Percentiles rank a stretch among this genome's conserved stretches.
Conservation (phyloP, 148 eudicot genomes). For the Talinum fruticosum region DNA sequence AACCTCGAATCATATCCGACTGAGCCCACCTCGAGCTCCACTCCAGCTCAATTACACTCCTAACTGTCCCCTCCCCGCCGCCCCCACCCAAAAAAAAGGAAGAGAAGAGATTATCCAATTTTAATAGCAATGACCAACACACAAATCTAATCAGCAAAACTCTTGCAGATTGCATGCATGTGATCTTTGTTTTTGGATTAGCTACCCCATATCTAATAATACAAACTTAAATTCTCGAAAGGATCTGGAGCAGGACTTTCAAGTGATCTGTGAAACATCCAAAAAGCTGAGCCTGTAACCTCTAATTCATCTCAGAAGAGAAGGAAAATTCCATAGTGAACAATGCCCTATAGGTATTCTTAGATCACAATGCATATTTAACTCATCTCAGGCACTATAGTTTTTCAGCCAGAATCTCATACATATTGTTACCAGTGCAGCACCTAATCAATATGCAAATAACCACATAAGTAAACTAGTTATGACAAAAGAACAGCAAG, state of each 20-base stretch:
- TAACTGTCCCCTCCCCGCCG: too few species aligned
- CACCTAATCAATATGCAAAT: neutral
- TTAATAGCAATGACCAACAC: neutral
- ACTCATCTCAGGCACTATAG: neutral
- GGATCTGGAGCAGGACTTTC: neutral
- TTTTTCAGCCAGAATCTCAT: neutral
- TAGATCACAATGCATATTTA: neutral
- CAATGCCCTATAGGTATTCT: neutral
- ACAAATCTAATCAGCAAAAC: neutral
- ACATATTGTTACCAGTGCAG: neutral
- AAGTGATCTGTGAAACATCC: neutral
- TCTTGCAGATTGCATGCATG: neutral
- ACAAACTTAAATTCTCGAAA: neutral
- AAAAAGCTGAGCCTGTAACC: neutral
- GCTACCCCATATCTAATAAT: neutral
- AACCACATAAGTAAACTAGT: slow-evolving; percentile 3
- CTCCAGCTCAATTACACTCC: too few species aligned
- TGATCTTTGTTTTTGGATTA: neutral
- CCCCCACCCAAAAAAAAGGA: neutral
- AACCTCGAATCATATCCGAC: too few species aligned
- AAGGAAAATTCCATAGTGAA: neutral
- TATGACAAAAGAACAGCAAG: neutral
- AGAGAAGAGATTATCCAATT: neutral
- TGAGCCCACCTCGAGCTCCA: too few species aligned
- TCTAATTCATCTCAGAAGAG: neutral